phyloP scores from a whole-genome alignment of 2,329 filamentous ascomycete species.

The Anthostomella pinea region DNA sequence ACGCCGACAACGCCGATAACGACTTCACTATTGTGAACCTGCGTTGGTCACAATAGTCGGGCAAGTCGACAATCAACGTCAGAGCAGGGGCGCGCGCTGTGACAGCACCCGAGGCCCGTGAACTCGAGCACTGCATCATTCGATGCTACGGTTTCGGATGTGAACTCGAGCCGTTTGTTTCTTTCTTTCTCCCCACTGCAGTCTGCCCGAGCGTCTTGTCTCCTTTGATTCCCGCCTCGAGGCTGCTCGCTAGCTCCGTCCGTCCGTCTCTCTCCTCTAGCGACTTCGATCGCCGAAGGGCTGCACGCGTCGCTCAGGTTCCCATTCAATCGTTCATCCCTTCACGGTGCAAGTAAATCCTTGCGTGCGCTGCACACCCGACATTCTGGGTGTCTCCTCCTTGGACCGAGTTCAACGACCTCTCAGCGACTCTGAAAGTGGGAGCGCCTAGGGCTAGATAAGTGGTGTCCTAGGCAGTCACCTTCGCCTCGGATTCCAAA shows the following conservation, averaged over 20 bases:
- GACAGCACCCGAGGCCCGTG: too few relatives aligned
- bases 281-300: slow-evolving; percentile 2
- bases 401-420: slow-evolving; percentile 13
- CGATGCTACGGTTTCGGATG: slow-evolving; percentile 24
- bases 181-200: slow-evolving; percentile 15
- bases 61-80: background rate
- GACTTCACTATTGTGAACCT: too few relatives aligned
- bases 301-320: too few relatives aligned
- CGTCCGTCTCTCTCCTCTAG: slow-evolving; percentile 3
- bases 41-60: too few relatives aligned
- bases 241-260: background rate
- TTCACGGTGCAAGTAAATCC: too few relatives aligned
- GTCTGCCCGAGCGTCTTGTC: too few relatives aligned
- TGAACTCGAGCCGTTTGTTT: slow-evolving; percentile 21
- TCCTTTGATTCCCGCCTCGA: slow-evolving; percentile 12
- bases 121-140: slow-evolving; percentile 12
- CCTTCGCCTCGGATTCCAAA: slow-evolving; percentile 18
- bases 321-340: too few relatives aligned
- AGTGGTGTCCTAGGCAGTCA: slow-evolving; percentile 18
- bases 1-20: too few relatives aligned
- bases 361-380: too few relatives aligned
- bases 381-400: background rate
- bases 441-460: slow-evolving; percentile 13
- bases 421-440: slow-evolving; percentile 6
- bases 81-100: too few relatives aligned